Base-by-base conservation (phyloP, 148 eudicot genomes). In the Vaccinium macrocarpon region DNA sequence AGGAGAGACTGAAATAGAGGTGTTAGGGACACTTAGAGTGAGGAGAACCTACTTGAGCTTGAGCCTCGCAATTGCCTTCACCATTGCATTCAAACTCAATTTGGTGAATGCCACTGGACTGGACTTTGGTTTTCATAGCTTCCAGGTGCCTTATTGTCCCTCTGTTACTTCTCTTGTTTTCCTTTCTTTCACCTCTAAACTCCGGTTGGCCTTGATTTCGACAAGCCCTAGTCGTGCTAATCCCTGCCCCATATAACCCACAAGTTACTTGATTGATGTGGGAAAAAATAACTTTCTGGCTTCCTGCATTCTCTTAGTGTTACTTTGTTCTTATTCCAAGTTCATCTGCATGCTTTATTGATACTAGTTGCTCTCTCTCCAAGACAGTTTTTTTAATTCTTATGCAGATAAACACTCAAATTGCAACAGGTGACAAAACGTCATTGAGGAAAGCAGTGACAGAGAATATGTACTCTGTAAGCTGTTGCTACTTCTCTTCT, bases 381-480 rank as follows among this genome's bases (percentile, higher is more conserved):
- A 82, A 32, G 14, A 57, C 71, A 6, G 35, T 21, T 55, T 66
- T 25, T 42, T 82, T 25, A 61, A 71, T 53, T 72, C 53, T 53
- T 64, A 49, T 38, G 68, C 93, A 97, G 99, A 97, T 97, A 88
- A 97, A 92, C 86, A 83, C 87, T 51, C 86, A 79, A 6, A 81
- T 97, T 71, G 95, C 96, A 59, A 85, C 90, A 86, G 98, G 99
- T 73, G 90, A 95, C 90, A 97, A 90, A 91, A 88, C 86, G 79
- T 84, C 88, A 82, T 86, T 97, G 88, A 92, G 99, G 91, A 97
- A 94, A 89, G 82, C 77, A 75, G 99, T 93, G 84, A 97, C 99
- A 25, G 99, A 97, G 82, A 92, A 90, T 23, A 92, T 97, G 96
- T 97, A 88, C 86, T 97, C 99, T 76, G 98, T 97, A 91, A 85